Base-by-base conservation (phyloP, 495 filamentous ascomycete species). In the Baudoinia panamericana region DNA sequence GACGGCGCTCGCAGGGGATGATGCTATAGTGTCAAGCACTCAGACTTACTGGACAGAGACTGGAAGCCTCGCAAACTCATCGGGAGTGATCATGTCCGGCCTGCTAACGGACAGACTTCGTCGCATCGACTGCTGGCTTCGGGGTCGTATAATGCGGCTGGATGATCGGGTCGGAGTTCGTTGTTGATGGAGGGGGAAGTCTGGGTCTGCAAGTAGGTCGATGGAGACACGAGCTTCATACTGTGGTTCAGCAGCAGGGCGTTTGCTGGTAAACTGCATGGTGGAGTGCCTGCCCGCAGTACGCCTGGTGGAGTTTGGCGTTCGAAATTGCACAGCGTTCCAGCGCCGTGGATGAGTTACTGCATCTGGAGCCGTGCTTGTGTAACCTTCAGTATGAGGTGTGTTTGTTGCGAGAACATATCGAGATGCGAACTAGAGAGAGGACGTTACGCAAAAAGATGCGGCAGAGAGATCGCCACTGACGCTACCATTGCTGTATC, bases 51-150 rank as follows among this genome's bases (percentile, higher is more conserved):
- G 49, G 9, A 59, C 45, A 17, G 52, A 37, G 28, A 31, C 19
- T 4, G 56, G 52, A 15, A 57, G 42, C 3, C 45, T 36, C 7
- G 49, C 54, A 34, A 43, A 57, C 44, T 57, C 52, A 21, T 48
- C 49, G 24, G 43, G 32, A 8, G 55, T 21, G 22, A 45, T 39
- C 42, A 45, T 45, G 9, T 45, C 42, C 10, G 16, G 25, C 5
- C 29, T 4, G 9, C 25, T 19, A 12, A 30, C 33, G 17, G 32
- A 43, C 5, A 11, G 16, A 23, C 41, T 43, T 16, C 24, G 41
- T 13, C 20, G 41, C 2, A 13, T 5, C 10, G 19, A 22, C 16
- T 36, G 41, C 30, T 29, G 15, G 41, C 21, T 13, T 36, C 15
- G 35, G 37, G 32, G 40, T 21, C 17, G 38, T 17, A 5, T 34